Evolutionary conservation across 345 rosid genomes (phyloP).

Genomic region (Eucalyptus leucophloia): DNA sequence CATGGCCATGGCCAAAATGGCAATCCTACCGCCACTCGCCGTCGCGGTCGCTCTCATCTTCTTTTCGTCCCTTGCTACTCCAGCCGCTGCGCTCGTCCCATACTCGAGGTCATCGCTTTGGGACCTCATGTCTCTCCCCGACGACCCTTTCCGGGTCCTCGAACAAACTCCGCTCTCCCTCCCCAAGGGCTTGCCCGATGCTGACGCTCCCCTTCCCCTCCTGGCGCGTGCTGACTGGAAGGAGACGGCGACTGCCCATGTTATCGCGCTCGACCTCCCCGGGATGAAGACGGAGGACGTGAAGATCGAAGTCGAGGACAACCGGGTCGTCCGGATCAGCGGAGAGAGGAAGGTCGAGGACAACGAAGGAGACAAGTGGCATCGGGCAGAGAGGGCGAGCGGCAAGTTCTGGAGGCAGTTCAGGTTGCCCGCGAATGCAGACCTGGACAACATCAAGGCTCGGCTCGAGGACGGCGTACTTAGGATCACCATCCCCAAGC

Average conservation of each 20-base stretch:
- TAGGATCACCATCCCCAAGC: slow-evolving; percentile 29
- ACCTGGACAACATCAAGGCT: slow-evolving; percentile 51
- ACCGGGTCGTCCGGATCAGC: slow-evolving; percentile 48
- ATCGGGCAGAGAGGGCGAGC: slow-evolving; percentile 51
- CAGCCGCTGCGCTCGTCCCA: neutral
- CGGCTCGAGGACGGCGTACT: slow-evolving; percentile 64
- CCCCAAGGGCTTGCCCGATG: slow-evolving; percentile 8
- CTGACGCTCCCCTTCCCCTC: neutral
- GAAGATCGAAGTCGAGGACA: slow-evolving; percentile 62
- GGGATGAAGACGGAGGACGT: slow-evolving; percentile 65
- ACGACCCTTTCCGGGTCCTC: slow-evolving; percentile 28
- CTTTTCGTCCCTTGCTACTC: neutral
- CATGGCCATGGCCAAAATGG: neutral
- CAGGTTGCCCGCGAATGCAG: slow-evolving; percentile 56
- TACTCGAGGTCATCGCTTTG: neutral
- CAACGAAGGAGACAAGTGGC: slow-evolving; percentile 66
- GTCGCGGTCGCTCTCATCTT: neutral
- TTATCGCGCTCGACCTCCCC: slow-evolving; percentile 57
- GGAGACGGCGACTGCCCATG: slow-evolving; percentile 58
- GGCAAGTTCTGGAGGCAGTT: slow-evolving; percentile 86
- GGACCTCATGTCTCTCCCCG: slow-evolving; percentile 11
- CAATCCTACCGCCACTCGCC: neutral
- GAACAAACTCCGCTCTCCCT: slow-evolving; percentile 23
- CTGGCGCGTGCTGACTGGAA: slow-evolving; percentile 76
- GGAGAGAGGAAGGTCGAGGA: slow-evolving; percentile 66